A percentile compares a stretch with the other conserved stretches of the same genome.
phyloP scores from a whole-genome alignment of 2,329 filamentous ascomycete genomes.

The Daldinia eschscholtzii region DNA sequence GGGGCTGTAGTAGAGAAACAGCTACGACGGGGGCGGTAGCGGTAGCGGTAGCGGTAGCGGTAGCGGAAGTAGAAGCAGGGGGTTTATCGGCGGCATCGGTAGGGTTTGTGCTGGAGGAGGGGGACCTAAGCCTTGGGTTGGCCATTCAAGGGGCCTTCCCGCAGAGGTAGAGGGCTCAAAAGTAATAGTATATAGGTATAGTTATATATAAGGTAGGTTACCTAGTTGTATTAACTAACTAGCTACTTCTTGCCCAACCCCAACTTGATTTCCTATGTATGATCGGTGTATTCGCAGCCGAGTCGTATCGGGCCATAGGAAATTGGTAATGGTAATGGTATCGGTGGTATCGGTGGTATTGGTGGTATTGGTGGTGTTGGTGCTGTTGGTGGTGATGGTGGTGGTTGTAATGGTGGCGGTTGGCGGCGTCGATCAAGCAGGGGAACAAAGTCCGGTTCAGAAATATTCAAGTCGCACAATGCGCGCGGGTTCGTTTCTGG shows the following conservation, averaged over 20 bases:
- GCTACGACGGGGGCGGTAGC: conserved; percentile 43
- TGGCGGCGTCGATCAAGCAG: background rate
- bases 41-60: conserved; percentile 34
- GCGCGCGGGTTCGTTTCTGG: background rate
- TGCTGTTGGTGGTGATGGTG: too few species aligned
- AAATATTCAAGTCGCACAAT: conserved; percentile 3
- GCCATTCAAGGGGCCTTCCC: conserved; percentile 43
- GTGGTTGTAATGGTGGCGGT: background rate
- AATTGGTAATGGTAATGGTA: background rate
- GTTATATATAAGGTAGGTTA: background rate
- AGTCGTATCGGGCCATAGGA: conserved; percentile 36
- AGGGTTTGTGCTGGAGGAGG: conserved; percentile 17
- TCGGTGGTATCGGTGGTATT: background rate
- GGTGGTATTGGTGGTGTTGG: too few species aligned
- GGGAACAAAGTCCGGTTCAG: background rate
- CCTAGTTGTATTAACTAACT: background rate
- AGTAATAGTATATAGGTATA: too few species aligned
- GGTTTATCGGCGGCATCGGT: conserved; percentile 35
- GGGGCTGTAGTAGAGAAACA: conserved; percentile 74
- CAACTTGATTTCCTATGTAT: conserved; percentile 11
- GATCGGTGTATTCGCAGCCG: conserved; percentile 22
- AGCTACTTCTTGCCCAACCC: conserved; percentile 6
- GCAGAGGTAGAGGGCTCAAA: conserved; percentile 18
- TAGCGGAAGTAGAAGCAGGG: conserved; percentile 26
- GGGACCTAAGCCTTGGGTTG: conserved; percentile 28